Conservation (phyloP, 371 early-diverging fungal species). For the Rhizopus stolonifer region DNA sequence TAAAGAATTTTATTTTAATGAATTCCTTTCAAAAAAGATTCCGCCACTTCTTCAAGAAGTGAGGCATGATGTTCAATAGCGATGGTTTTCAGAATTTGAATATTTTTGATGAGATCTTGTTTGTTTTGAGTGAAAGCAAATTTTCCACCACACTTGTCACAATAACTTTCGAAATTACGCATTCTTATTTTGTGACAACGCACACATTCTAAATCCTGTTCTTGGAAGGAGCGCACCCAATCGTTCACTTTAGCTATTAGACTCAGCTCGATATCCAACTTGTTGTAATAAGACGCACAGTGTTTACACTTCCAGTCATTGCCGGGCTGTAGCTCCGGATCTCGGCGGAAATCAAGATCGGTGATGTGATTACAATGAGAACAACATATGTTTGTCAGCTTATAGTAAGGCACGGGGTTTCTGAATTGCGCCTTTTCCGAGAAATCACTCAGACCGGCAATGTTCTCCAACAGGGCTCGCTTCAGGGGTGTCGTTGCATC, state of each 20-base stretch:
- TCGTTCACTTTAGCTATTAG: constrained; percentile 70
- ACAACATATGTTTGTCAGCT: constrained; percentile 84
- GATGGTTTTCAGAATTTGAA: constrained; percentile 66
- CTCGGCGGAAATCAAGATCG: constrained; percentile 91
- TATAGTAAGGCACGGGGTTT: constrained; percentile 77
- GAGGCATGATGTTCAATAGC: constrained; percentile 59
- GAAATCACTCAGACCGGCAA: constrained; percentile 80
- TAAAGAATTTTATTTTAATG: too few species aligned
- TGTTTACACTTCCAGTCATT: constrained; percentile 60
- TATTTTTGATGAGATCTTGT: constrained; percentile 46
- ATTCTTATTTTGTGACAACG: constrained; percentile 79
- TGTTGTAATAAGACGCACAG: constrained; percentile 78
- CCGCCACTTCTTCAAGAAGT: constrained; percentile 57
- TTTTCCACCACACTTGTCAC: constrained; percentile 59
- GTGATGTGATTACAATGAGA: constrained; percentile 77
- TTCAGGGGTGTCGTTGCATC: constrained; percentile 68
- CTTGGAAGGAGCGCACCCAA: constrained; percentile 68
- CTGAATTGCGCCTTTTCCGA: constrained; percentile 68
- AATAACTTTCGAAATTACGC: constrained; percentile 67
- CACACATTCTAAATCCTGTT: constrained; percentile 83
- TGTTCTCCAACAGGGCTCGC: constrained; percentile 70
- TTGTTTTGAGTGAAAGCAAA: constrained; percentile 52
- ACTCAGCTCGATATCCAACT: constrained; percentile 70
- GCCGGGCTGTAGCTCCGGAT: constrained; percentile 64
- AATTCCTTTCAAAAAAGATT: constrained; percentile 39